phyloP scores from a whole-genome alignment of 2,329 filamentous ascomycete species.

The Verticillium isaacii region DNA sequence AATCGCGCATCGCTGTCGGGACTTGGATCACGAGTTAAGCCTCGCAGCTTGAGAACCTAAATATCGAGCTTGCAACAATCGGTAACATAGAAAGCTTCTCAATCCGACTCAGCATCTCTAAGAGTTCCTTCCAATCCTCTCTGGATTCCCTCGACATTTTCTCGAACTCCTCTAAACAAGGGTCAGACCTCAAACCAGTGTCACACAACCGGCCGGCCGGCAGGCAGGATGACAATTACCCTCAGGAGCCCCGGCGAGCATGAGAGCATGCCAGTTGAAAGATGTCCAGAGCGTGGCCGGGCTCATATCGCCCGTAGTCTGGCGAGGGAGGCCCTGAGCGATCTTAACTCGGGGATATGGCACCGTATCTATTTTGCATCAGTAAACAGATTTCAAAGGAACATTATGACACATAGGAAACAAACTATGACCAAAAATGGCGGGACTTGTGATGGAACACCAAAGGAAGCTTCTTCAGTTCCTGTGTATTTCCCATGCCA shows the following conservation, averaged over 20 bases:
- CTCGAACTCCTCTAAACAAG: constrained; percentile 11
- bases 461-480: not conserved
- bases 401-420: no score
- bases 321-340: not conserved
- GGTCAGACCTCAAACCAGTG: not conserved
- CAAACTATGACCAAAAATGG: not conserved
- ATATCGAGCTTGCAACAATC: not conserved
- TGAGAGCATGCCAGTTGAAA: constrained; percentile 16
- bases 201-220: not conserved
- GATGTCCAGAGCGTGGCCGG: constrained; percentile 15
- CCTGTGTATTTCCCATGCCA: not conserved
- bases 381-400: not conserved
- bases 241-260: constrained; percentile 14
- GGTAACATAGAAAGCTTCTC: not conserved
- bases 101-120: not conserved
- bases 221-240: constrained; percentile 6
- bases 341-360: not conserved
- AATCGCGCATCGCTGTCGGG: not conserved
- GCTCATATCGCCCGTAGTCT: constrained; percentile 6
- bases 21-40: no score
- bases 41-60: no score
- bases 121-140: not conserved
- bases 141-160: constrained; percentile 11
- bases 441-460: not conserved
- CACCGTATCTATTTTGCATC: not conserved